Conservation (phyloP, 2,329 filamentous ascomycete species). For the Cladophialophora psammophila region DNA sequence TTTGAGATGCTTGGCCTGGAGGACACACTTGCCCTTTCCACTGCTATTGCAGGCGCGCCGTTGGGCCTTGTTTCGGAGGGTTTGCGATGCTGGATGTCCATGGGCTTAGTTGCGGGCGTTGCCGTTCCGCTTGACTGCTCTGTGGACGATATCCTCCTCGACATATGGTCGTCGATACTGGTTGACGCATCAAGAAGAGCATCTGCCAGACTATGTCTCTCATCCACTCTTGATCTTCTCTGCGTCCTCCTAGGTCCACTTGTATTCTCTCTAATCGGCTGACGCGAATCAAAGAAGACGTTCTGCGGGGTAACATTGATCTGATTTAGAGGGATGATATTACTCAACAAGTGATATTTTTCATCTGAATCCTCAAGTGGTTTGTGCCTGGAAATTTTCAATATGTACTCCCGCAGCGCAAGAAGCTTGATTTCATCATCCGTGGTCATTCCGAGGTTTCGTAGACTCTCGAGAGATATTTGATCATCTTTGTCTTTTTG, state of each 20-base stretch:
- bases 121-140: slow-evolving; percentile 27
- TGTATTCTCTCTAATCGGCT: slow-evolving; percentile 41
- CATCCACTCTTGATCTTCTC: slow-evolving; percentile 47
- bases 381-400: slow-evolving; percentile 79
- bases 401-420: slow-evolving; percentile 87
- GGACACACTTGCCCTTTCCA: slow-evolving; percentile 32
- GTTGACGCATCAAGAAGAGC: slow-evolving; percentile 91
- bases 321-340: slow-evolving; percentile 76
- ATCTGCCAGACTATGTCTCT: slow-evolving; percentile 82
- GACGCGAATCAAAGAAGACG: slow-evolving; percentile 83
- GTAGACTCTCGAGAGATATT: slow-evolving; percentile 84
- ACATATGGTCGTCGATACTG: slow-evolving; percentile 71
- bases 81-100: slow-evolving; percentile 31
- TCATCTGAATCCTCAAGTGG: slow-evolving; percentile 59
- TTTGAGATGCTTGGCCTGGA: slow-evolving; percentile 27
- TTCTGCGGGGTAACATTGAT: slow-evolving; percentile 84
- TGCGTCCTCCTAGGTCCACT: slow-evolving; percentile 44
- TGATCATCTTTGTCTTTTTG: slow-evolving; percentile 91
- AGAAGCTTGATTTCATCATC: slow-evolving; percentile 93
- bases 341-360: slow-evolving; percentile 55
- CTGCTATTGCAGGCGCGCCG: slow-evolving; percentile 23
- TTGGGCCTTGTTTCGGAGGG: background rate
- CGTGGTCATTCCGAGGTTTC: slow-evolving; percentile 78
- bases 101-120: slow-evolving; percentile 29
- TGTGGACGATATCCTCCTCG: slow-evolving; percentile 23